Evolutionary conservation across 2,329 filamentous ascomycete species (phyloP).

Genomic region (Ilyonectria sp.): DNA sequence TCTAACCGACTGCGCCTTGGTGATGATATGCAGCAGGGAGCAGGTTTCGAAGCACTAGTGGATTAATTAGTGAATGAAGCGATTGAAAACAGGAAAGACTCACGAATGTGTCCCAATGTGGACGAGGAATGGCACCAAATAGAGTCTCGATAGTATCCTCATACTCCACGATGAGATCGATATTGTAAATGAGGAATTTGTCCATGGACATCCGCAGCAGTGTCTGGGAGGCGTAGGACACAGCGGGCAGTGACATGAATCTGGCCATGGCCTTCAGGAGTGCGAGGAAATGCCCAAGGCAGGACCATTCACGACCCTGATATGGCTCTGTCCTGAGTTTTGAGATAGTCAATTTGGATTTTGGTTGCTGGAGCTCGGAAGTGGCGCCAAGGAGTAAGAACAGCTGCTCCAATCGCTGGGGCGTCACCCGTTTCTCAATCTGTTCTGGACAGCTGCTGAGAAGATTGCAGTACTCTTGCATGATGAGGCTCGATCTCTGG

Average conservation of each 20-base stretch:
- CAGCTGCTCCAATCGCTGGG: constrained; percentile 63
- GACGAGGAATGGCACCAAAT: constrained; percentile 56
- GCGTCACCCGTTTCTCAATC: constrained; percentile 61
- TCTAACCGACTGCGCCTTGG: constrained; percentile 66
- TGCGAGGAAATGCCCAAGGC: constrained; percentile 60
- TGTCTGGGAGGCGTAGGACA: constrained; percentile 60
- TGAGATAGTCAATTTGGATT: constrained; percentile 39
- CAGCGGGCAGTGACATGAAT: constrained; percentile 52
- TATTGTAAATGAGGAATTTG: constrained; percentile 61
- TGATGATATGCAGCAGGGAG: constrained; percentile 61
- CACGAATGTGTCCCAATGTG: constrained; percentile 60
- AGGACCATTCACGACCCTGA: constrained; percentile 62
- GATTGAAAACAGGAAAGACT: constrained; percentile 38
- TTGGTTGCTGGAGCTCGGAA: constrained; percentile 57
- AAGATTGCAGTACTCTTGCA: constrained; percentile 73
- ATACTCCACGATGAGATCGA: constrained; percentile 57
- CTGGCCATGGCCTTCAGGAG: constrained; percentile 58
- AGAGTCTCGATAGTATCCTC: constrained; percentile 62
- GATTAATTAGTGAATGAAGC: constrained; percentile 12
- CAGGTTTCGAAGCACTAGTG: constrained; percentile 66
- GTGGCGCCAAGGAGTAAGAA: constrained; percentile 73
- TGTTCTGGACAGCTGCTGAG: constrained; percentile 62
- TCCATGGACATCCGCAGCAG: constrained; percentile 72
- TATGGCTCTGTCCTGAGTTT: constrained; percentile 49
- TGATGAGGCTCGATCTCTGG: constrained; percentile 69